Base-by-base conservation (phyloP, 352 stramenopile species). In the Elongisporangium anandrum region DNA sequence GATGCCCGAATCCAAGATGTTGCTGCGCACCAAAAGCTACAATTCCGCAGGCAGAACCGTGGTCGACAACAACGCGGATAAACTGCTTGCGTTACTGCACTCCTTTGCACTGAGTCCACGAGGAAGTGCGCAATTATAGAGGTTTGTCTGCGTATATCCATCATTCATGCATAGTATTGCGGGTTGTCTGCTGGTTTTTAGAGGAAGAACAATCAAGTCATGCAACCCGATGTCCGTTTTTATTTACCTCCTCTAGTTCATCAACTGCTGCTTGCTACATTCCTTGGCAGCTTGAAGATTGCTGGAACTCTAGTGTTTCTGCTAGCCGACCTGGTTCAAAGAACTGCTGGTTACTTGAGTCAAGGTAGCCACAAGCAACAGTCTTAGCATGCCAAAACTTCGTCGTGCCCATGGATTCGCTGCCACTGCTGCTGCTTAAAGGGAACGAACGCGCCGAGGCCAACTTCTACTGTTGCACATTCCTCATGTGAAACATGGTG, bases 1-100 rank as follows among this genome's bases (percentile, higher is more conserved):
- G 45, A 54, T 92, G 6, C 68, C 87, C 13, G 82, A 88, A 45
- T 72, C 79, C 10, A 77, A 72, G 38, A 49, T 73, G 21, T 56
- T 87, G 0, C 48, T 94, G 23, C 70, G 75, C 23, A 79, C 83
- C n/a, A 90, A 86, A 69, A 87, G 71, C 57, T 93, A 88, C 71
- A 82, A 72, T 56, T 69, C 72, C 4, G 68, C 65, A 16, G 63
- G 68, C 0, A 64, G 64, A 22, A 78, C 73, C 7, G 60, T 71
- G 24, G 54, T 82, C 4, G 63, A 78, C 47, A 64, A 76, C 19
- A 64, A 82, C 49, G 59, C 79, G 21, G 70, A 84, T 26, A 72
- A 68, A 6, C 61, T 89, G n/a, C 58, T 93, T 8, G 67, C 64
- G 2, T 68, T 73, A n/a, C 63, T 93, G 24, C 67, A 79, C 51